Base-by-base conservation (phyloP, 1,284 basidiomycete species). In the Porodaedalea pini region DNA sequence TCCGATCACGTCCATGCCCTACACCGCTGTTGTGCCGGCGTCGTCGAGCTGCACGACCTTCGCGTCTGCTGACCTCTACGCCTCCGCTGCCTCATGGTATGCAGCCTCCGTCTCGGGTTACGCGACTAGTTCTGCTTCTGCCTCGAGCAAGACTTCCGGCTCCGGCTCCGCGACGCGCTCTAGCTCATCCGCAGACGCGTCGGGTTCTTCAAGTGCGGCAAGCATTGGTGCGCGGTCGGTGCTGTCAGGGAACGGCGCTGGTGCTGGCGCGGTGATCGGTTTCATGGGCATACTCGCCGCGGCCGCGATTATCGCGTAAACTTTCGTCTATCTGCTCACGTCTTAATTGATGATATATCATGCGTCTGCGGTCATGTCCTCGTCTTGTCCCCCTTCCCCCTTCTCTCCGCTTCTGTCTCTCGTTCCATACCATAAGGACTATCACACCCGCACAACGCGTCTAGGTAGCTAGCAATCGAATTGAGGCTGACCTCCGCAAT, bases 11-110 rank as follows among this genome's bases (percentile, higher is more conserved):
- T 75, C 75, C 6, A 74, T 88, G 37, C 86, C 88, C 0, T 91
- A 87, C 73, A 75, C 74, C 0, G 73, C 87, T 8, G 69, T 67
- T 6, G 69, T 84, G 31, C 86, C 89, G 6, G 70, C 81, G 0
- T 80, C 79, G 25, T 83, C 81, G 48, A 81, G 81, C 71, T 92
- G 90, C 68, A 73, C 75, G 25, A 77, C 79, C 1, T 83, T 76
- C 69, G 65, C 73, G 23, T 85, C 81, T 15, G 65, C 78, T 0
- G 76, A 73, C 19, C 73, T 90, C 25, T 90, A 74, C 53, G 54
- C 59, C 31, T 48, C 66, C 48, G 56, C 65, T 2, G 41, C 53
- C 21, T 47, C 45, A 15, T 47, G 45, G 45, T 47, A 47, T 17
- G 31, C 13, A 8, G 45, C 27, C 25, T 2, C 27, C 27, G 45